Conservation (phyloP, 768 basidiomycete genomes). For the Lenzites betulinus region DNA sequence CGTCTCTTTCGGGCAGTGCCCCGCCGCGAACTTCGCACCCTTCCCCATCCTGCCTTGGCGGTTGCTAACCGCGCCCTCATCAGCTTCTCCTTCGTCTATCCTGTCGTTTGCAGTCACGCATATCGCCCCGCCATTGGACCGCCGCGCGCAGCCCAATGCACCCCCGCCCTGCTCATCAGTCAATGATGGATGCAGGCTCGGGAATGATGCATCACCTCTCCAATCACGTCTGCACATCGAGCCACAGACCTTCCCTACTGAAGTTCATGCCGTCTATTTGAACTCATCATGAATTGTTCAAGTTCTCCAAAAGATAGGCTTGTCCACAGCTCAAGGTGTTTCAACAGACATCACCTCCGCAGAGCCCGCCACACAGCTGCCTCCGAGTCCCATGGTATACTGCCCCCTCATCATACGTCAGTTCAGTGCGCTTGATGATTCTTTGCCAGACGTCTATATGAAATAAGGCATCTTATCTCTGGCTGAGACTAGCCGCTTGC, state of each 20-base stretch:
- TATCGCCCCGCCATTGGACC: conserved; percentile 5
- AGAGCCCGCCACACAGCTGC: too few relatives aligned
- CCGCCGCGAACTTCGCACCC: conserved; percentile 4
- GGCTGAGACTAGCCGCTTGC: too few relatives aligned
- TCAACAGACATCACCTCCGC: too few relatives aligned
- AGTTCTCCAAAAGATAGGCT: background rate
- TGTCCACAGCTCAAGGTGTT: background rate
- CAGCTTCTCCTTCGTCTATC: conserved; percentile 23
- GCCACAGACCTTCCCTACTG: background rate
- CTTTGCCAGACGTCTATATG: too few relatives aligned
- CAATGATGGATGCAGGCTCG: conserved; percentile 6
- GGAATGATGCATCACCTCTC: conserved; percentile 10
- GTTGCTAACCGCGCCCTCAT: conserved; percentile 20
- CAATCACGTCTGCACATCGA: background rate
- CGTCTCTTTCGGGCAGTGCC: background rate
- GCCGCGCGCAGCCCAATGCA: background rate
- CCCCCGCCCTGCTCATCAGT: conserved; percentile 2
- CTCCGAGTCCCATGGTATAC: too few relatives aligned
- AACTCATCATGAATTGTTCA: background rate
- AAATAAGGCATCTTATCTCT: too few relatives aligned
- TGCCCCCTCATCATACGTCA: background rate
- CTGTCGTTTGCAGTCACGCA: conserved; percentile 16
- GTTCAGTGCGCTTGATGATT: too few relatives aligned
- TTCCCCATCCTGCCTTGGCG: conserved; percentile 11
- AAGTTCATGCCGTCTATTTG: too few relatives aligned